phyloP scores from a whole-genome alignment of 495 filamentous ascomycete genomes.

The Aspergillus ostianus region DNA sequence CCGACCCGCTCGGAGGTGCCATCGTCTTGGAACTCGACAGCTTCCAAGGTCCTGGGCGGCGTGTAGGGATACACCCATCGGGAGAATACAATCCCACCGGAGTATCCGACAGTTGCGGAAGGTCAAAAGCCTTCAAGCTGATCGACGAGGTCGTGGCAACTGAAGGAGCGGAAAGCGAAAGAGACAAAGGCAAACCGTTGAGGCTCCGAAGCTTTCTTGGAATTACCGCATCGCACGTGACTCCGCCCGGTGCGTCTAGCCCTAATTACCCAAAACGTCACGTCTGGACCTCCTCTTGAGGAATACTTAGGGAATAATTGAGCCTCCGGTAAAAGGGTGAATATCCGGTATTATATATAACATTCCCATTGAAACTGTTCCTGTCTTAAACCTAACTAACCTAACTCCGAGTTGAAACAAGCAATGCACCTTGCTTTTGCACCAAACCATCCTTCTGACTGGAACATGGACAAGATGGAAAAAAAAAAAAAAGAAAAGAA shows the following conservation, averaged over 20 bases:
- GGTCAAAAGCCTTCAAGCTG: constrained; percentile 25
- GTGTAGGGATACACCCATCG: constrained; percentile 44
- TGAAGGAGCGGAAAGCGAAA: constrained; percentile 16
- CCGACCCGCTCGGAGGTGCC: constrained; percentile 64
- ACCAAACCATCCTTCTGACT: background rate
- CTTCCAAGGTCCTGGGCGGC: constrained; percentile 43
- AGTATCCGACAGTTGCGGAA: constrained; percentile 22
- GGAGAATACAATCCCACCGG: constrained; percentile 32
- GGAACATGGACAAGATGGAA: background rate
- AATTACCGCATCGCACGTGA: background rate
- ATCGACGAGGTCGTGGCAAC: constrained; percentile 12
- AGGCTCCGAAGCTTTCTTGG: constrained; percentile 6
- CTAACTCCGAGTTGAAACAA: constrained; percentile 1
- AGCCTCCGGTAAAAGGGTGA: no score
- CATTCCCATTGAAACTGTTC: background rate
- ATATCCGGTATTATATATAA: background rate
- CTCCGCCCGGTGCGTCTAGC: background rate
- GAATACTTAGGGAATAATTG: no score
- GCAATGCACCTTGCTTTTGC: background rate
- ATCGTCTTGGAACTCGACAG: constrained; percentile 44
- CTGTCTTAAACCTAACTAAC: background rate
- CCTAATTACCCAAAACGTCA: background rate
- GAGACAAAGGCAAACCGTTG: constrained; percentile 2
- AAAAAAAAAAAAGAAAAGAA: background rate
- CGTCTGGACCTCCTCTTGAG: no score